A percentile compares a stretch with the other conserved stretches of the same genome.
phyloP scores from a whole-genome alignment of 1,284 basidiomycete genomes.

The Ustilago cynodontis region DNA sequence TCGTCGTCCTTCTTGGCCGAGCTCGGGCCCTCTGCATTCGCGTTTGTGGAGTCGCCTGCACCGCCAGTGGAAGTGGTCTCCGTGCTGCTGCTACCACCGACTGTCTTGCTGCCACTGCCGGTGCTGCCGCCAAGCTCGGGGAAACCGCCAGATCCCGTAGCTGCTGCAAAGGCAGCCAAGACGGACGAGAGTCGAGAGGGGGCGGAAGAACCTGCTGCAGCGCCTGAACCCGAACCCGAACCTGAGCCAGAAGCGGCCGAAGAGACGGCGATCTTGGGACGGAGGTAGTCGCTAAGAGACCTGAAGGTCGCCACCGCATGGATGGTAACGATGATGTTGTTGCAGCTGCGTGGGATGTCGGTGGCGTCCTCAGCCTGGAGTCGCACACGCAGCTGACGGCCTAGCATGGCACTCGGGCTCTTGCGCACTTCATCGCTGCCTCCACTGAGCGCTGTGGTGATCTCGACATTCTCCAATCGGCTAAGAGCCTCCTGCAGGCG shows the following conservation, averaged over 20 bases:
- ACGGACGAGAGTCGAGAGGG: conserved; percentile 82
- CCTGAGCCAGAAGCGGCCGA: conserved; percentile 74
- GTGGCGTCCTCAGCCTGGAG: conserved; percentile 62
- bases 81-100: conserved; percentile 75
- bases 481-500: conserved; percentile 66
- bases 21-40: neutral
- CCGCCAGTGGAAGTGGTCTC: conserved; percentile 69
- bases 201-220: conserved; percentile 23
- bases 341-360: conserved; percentile 61
- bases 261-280: conserved; percentile 59
- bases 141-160: conserved; percentile 71
- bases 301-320: conserved; percentile 68
- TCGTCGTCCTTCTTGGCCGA: conserved; percentile 10
- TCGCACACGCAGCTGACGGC: conserved; percentile 63
- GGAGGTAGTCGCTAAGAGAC: conserved; percentile 65
- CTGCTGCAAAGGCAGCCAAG: conserved; percentile 85
- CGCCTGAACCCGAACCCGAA: conserved; percentile 71
- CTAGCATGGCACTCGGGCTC: conserved; percentile 56
- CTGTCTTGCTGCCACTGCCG: neutral
- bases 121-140: conserved; percentile 30
- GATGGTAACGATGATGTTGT: conserved; percentile 64
- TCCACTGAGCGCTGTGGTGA: conserved; percentile 56
- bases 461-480: conserved; percentile 63
- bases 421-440: conserved; percentile 53
- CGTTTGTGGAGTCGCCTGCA: conserved; percentile 27